phyloP scores from a whole-genome alignment of 257 asterid genomes.

The Solanum etuberosum region DNA sequence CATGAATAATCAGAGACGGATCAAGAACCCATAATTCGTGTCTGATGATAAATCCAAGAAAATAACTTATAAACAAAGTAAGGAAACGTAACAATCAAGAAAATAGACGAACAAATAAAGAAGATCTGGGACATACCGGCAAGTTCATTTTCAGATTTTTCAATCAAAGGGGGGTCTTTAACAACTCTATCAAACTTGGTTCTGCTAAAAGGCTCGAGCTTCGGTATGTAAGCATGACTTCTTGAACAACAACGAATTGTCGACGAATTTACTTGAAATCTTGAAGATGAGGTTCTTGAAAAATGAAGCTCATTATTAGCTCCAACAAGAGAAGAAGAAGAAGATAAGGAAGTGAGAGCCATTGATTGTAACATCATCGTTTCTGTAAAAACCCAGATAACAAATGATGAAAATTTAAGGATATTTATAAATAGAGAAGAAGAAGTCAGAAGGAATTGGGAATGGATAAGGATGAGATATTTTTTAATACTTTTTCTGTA shows the following conservation, averaged over 20 bases:
- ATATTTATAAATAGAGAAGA: neutral
- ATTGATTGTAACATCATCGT: constrained; percentile 33
- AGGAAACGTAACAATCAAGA: neutral
- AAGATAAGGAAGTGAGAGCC: constrained; percentile 22
- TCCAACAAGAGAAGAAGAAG: constrained; percentile 16
- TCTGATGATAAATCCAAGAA: neutral
- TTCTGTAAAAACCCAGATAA: neutral
- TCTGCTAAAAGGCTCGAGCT: constrained; percentile 86
- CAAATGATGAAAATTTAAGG: neutral
- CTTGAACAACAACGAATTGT: constrained; percentile 48
- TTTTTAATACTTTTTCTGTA: neutral
- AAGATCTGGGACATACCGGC: constrained; percentile 38
- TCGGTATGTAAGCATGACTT: constrained; percentile 41
- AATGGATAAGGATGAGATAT: constrained; percentile 59
- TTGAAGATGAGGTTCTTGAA: constrained; percentile 12
- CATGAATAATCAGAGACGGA: neutral
- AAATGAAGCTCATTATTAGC: constrained; percentile 8
- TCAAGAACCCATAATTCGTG: neutral
- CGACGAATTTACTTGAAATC: constrained; percentile 3
- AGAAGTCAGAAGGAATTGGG: neutral
- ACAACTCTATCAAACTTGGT: constrained; percentile 56
- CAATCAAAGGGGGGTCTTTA: constrained; percentile 79
- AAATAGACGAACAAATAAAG: neutral
- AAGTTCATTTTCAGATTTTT: constrained; percentile 59
- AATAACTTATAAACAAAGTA: neutral